Conservation (phyloP, 176 grass and related monocot species). For the Oryza nivara region DNA sequence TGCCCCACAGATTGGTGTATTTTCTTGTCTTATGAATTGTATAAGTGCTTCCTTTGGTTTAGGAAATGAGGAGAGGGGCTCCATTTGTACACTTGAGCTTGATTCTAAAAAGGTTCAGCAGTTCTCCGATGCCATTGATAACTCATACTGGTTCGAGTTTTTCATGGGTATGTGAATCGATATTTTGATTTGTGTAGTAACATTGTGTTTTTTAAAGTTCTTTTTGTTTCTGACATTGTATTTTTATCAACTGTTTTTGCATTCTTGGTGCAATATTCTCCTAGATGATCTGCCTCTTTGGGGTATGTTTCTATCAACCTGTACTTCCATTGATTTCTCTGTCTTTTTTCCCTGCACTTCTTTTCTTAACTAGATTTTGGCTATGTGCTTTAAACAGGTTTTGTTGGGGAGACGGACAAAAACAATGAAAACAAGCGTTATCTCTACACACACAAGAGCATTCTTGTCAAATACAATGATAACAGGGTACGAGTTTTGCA, state of each 20-base stretch:
- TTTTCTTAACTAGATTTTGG: slow-evolving; percentile 26
- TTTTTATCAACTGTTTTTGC: slow-evolving; percentile 21
- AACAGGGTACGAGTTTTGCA: slow-evolving; percentile 58
- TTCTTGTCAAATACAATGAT: slow-evolving; percentile 78
- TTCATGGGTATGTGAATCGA: slow-evolving; percentile 76
- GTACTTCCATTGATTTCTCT: slow-evolving; percentile 21
- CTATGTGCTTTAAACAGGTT: slow-evolving; percentile 55
- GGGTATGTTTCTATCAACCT: slow-evolving; percentile 66
- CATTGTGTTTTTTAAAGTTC: slow-evolving; percentile 20
- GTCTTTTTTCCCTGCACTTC: background rate
- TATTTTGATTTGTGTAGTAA: slow-evolving; percentile 38
- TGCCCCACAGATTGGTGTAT: background rate
- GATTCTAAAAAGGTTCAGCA: slow-evolving; percentile 80
- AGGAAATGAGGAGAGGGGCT: slow-evolving; percentile 72
- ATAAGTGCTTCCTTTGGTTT: slow-evolving; percentile 39
- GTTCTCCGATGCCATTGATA: slow-evolving; percentile 91
- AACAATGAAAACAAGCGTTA: slow-evolving; percentile 93
- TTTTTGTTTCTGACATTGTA: slow-evolving; percentile 42
- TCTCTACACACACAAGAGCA: slow-evolving; percentile 90
- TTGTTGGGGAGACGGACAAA: slow-evolving; percentile 87
- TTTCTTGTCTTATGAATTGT: slow-evolving; percentile 30
- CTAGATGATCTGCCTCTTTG: slow-evolving; percentile 96
- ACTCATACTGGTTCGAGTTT: slow-evolving; percentile 95
- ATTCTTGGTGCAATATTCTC: slow-evolving; percentile 35
- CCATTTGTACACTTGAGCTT: slow-evolving; percentile 74